Evolutionary conservation across 129 eudicot species (phyloP).

Genomic region (Gnaphalium uliginosum): DNA sequence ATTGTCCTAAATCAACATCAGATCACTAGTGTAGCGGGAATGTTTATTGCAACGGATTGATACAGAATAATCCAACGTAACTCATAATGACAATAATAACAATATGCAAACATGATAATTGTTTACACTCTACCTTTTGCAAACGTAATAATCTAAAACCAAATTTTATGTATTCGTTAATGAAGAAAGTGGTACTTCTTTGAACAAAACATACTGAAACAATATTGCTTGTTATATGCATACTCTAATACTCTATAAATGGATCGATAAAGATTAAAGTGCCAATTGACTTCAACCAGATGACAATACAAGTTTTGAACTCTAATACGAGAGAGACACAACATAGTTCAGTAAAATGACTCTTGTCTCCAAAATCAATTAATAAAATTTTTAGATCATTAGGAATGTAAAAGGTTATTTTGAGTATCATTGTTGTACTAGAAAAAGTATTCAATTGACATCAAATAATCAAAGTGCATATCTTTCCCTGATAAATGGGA

Average conservation of each 20-base stretch:
- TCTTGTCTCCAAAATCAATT: no score
- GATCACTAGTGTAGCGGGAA: slow-evolving; percentile 3
- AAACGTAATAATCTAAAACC: slow-evolving; percentile 1
- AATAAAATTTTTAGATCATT: no score
- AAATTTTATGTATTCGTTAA: background rate
- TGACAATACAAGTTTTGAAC: no score
- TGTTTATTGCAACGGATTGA: background rate
- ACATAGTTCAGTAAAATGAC: no score
- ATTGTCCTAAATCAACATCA: background rate
- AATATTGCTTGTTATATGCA: background rate
- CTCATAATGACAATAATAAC: background rate
- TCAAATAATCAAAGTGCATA: slow-evolving; percentile 15
- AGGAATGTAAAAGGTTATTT: no score
- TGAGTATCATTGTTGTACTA: background rate
- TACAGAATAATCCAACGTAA: background rate
- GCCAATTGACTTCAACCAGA: background rate
- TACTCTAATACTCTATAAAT: no score
- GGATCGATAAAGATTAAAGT: background rate
- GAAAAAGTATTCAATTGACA: background rate
- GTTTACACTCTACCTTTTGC: background rate
- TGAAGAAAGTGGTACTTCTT: background rate
- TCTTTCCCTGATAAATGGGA: background rate
- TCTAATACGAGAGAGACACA: no score
- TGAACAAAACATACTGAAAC: background rate
- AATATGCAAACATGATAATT: slow-evolving; percentile 7